Evolutionary conservation across 2,329 filamentous ascomycete genomes (phyloP).

Genomic region (Pseudocercospora fuligena): DNA sequence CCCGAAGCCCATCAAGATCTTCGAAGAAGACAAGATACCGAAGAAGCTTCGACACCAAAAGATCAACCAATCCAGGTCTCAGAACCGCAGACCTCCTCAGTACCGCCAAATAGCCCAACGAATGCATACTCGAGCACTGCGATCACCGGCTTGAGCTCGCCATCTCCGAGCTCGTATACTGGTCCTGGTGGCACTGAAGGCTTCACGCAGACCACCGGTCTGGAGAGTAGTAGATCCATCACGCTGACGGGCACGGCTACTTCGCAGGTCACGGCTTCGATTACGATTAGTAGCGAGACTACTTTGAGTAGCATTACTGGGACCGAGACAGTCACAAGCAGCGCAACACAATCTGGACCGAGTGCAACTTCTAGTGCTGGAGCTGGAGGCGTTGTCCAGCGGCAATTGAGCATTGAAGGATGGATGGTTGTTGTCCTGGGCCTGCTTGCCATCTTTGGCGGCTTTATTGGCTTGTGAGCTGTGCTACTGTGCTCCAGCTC

Average conservation of each 20-base stretch:
- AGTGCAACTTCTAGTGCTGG: neutral
- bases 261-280: neutral
- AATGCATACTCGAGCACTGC: slow-evolving; percentile 1
- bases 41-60: neutral
- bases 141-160: neutral
- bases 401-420: neutral
- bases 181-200: neutral
- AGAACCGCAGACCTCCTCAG: neutral
- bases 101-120: neutral
- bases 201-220: neutral
- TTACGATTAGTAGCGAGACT: neutral
- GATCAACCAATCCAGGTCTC: neutral
- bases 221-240: neutral
- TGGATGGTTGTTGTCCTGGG: neutral
- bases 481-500: neutral
- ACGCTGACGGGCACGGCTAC: neutral
- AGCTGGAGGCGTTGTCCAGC: neutral
- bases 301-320: neutral
- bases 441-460: neutral
- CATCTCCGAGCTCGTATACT: neutral
- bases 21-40: neutral
- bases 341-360: neutral
- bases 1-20: neutral
- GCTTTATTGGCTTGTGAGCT: neutral
- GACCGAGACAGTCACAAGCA: neutral